phyloP scores from a whole-genome alignment of 306 rosid genomes.

The Chamaecrista fasciculata region DNA sequence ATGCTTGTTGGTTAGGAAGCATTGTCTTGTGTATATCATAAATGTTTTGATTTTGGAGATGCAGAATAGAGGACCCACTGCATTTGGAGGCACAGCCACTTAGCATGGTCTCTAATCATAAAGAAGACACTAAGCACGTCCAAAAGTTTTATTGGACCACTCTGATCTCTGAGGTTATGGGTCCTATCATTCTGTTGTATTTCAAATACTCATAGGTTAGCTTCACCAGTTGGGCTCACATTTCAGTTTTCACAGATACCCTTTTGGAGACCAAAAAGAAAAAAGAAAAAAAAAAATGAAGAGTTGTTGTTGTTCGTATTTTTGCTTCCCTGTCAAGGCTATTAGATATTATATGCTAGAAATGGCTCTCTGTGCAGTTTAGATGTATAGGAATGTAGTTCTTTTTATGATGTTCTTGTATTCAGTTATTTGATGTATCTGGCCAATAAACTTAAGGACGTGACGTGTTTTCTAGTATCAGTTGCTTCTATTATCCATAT shows the following conservation, averaged over 20 bases:
- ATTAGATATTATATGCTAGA: neutral
- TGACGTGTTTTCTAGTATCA: neutral
- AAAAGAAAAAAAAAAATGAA: too few species aligned
- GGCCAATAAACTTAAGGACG: constrained; percentile 7
- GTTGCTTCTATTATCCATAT: neutral
- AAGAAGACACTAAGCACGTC: constrained; percentile 24
- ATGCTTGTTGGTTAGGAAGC: constrained; percentile 35
- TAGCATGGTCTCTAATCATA: constrained; percentile 10
- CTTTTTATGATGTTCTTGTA: neutral
- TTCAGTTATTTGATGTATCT: neutral
- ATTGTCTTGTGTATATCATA: constrained; percentile 33
- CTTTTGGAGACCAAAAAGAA: neutral
- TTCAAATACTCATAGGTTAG: neutral
- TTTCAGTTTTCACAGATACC: neutral
- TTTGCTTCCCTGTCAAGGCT: neutral
- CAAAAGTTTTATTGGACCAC: constrained; percentile 5
- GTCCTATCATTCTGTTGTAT: neutral
- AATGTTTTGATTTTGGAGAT: constrained; percentile 11
- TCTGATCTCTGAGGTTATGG: neutral
- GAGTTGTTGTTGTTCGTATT: neutral
- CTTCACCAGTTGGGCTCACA: neutral
- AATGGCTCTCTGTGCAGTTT: neutral
- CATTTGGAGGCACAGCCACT: neutral
- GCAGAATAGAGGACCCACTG: constrained; percentile 26
- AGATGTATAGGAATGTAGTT: neutral